Base-by-base conservation (phyloP, 108 stramenopile genomes). In the Pseudonitzschia multistriata region DNA sequence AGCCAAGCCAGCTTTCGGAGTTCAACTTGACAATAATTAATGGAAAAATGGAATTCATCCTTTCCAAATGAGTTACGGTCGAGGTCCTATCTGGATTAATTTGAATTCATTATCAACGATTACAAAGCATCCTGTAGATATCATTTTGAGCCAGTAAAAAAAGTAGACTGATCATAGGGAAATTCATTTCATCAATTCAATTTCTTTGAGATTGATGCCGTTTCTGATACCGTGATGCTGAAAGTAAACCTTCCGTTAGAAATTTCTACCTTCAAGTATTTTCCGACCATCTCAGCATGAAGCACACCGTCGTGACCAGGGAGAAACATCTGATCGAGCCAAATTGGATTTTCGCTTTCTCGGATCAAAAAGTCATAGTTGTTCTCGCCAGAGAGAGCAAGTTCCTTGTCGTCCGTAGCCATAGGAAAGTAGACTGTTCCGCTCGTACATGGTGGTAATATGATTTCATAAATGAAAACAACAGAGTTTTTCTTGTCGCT, bases 381-480 rank as follows among this genome's bases (percentile, higher is more conserved):
- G 28, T 27, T 29, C 5, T 45, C 63, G 34, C 47, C 25, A 21
- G 37, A 24, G 8, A 40, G 22, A 21, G 42, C 63, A 17, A 0
- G 8, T 45, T 64, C 27, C 42, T 25, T 64, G 29, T 64, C 63
- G 47, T 64, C 63, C 5, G 27, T 28, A 40, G 63, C 63, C 27
- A 64, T 64, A 24, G 63, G 63, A 47, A 64, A 29, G 24, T 45
- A 24, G 47, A 64, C 24, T 8, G 36, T 45, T 13, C 63, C 63
- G 22, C 27, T 64, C 17, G 63, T 48, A 22, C 63, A 34, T 22
- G 63, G 63, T 8, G 63, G 63, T 28, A 64, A 47, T 3, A 25
- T 45, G 5, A 64, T 45, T 27, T 64, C 63, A 27, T 64, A 64
- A 0, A 6, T 4, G 27, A 25, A 64, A 5, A 21, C 8, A 42